Evolutionary conservation across 306 rosid genomes (phyloP), one percentile per base, ranked within the genome.

Genomic region (Fragaria vesca): DNA sequence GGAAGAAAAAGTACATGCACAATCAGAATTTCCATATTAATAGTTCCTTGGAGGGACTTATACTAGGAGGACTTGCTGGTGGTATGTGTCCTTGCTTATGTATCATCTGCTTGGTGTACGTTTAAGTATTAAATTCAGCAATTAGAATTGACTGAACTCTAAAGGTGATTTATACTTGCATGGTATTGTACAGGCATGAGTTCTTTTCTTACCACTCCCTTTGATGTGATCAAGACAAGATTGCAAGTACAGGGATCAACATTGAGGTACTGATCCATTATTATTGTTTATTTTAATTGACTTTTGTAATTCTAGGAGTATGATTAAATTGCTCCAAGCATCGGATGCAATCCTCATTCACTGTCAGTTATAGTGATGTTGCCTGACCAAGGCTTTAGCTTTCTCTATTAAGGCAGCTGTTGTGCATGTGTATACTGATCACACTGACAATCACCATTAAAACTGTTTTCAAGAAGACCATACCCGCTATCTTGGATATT

Each of bases 1-100:
- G 93, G 82, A 90, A 90, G 88, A 81, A 85, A 71, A 86, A 80
- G 83, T 90, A 87, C 93, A 32, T 75, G 34, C 75, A 78, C 54
- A 68, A 79, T 80, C 71, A 89, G 57, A 80, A 81, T 47, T 83
- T 71, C 87, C 89, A 82, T 42, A 82, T 71, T 55, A 88, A 82
- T 81, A 83, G 86, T 81, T 87, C 98, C 17, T 50, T 89, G 42
- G 92, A 93, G 81, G 98, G 98, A 72, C 91, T 93, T 50, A 75
- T 89, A 54, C 84, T 89, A 71, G 98, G 95, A 77, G 97, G 97
- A 69, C 86, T 93, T 80, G 97, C 98, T 66, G 98, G 98, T 71
- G 98, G 98, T 93, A 88, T 72, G 95, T 72, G 95, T 75, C 66
- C 67, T 67, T 85, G 78, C 82, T 32, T 69, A 54, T 54, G 63